phyloP scores from a whole-genome alignment of 306 rosid species.

The Ormosia emarginata region DNA sequence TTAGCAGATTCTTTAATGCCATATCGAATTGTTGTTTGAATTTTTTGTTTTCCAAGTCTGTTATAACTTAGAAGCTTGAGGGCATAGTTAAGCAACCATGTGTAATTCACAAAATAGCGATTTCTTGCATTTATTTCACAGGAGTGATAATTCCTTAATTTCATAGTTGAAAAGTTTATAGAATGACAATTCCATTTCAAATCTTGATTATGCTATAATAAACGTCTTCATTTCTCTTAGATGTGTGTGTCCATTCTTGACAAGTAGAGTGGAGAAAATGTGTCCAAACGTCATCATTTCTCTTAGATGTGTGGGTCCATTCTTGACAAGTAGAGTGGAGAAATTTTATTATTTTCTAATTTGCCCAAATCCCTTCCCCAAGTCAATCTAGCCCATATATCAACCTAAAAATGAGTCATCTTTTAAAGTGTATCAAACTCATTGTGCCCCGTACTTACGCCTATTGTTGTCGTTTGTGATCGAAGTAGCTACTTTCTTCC shows the following conservation, averaged over 20 bases:
- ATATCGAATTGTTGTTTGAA: not conserved
- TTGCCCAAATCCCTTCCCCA: not conserved
- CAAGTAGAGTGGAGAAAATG: too few species aligned
- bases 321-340: not conserved
- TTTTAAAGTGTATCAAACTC: not conserved
- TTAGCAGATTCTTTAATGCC: slow-evolving; percentile 4
- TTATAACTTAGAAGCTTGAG: not conserved
- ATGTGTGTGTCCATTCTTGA: too few species aligned
- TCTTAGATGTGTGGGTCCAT: too few species aligned
- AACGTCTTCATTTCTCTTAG: not conserved
- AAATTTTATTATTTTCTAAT: not conserved
- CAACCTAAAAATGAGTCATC: not conserved
- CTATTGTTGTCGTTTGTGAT: too few species aligned
- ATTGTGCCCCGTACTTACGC: too few species aligned
- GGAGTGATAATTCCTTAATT: not conserved
- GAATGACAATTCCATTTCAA: not conserved
- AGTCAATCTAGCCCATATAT: not conserved
- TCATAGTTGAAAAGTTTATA: not conserved
- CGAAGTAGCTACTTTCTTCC: not conserved
- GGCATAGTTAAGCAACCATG: slow-evolving; percentile 8
- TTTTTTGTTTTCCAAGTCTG: not conserved
- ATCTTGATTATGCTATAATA: not conserved
- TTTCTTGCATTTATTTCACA: not conserved
- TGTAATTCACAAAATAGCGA: not conserved
- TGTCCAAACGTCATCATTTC: too few species aligned